These are phyloP conservation scores for Acanthamoeba culbertsoni DNA, from an alignment of 208 protist genomes.

Conservation along the genomic window DNA sequence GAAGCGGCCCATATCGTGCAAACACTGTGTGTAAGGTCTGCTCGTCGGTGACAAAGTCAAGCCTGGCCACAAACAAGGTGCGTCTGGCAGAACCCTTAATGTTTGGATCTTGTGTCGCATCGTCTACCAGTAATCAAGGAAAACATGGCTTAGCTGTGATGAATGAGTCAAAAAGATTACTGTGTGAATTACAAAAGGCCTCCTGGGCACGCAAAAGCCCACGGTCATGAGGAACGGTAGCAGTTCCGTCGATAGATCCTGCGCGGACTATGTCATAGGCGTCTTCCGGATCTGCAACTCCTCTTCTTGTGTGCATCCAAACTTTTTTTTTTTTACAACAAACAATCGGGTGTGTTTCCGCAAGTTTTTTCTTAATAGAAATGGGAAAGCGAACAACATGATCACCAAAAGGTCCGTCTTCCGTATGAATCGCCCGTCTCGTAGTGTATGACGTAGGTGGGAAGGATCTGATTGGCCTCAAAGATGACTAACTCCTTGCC, in stretches of 20 bases:
- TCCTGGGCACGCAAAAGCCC: conserved; percentile 47
- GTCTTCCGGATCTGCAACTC: background rate
- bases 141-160: too few relatives aligned
- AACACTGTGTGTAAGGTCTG: conserved; percentile 21
- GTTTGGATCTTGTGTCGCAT: background rate
- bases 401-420: too few relatives aligned
- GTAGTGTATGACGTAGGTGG: background rate
- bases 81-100: background rate
- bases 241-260: conserved; percentile 70
- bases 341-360: background rate
- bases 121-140: conserved; percentile 16
- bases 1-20: conserved; percentile 24
- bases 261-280: conserved; percentile 56
- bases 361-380: too few relatives aligned
- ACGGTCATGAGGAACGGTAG: conserved; percentile 64
- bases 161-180: background rate
- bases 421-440: too few relatives aligned
- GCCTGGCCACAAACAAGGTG: conserved; percentile 61
- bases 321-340: too few relatives aligned
- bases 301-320: background rate
- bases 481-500: background rate
- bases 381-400: too few relatives aligned
- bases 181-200: conserved; percentile 52
- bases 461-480: background rate
- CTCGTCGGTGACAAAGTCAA: conserved; percentile 40